Conservation (phyloP, 2,329 filamentous ascomycete species). For the Fusarium stilboides region DNA sequence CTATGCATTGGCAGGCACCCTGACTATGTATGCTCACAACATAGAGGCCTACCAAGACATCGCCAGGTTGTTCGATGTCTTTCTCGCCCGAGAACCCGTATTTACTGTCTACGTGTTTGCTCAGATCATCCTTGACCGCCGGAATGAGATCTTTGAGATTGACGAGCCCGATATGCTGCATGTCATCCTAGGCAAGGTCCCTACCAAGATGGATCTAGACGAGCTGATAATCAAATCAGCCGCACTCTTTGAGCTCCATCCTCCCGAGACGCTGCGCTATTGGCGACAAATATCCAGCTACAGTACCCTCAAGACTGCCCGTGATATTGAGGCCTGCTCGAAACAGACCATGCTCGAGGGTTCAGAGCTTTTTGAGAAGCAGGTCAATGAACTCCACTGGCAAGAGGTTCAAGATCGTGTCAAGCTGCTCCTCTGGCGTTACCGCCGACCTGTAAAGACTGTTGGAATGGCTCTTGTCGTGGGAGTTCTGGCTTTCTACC, state of each 20-base stretch:
- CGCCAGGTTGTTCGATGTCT: conserved; percentile 90
- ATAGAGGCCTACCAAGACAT: conserved; percentile 92
- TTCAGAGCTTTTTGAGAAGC: conserved; percentile 75
- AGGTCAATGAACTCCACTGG: conserved; percentile 79
- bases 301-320: conserved; percentile 90
- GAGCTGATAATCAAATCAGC: conserved; percentile 78
- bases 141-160: conserved; percentile 88
- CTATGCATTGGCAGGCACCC: conserved; percentile 91
- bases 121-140: conserved; percentile 85
- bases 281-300: conserved; percentile 81
- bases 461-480: conserved; percentile 77
- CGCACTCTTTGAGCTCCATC: conserved; percentile 74
- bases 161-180: conserved; percentile 96
- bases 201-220: conserved; percentile 85
- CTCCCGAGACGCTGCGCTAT: conserved; percentile 78
- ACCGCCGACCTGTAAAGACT: conserved; percentile 75
- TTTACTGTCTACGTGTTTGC: conserved; percentile 94
- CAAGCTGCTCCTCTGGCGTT: conserved; percentile 67
- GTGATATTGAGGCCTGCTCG: conserved; percentile 64
- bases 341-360: conserved; percentile 77
- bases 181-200: conserved; percentile 88
- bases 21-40: conserved; percentile 97
- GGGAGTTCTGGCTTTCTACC: conserved; percentile 77
- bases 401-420: conserved; percentile 64
- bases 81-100: conserved; percentile 88